Conservation (phyloP, 345 rosid genomes). For the Brassica nigra region DNA sequence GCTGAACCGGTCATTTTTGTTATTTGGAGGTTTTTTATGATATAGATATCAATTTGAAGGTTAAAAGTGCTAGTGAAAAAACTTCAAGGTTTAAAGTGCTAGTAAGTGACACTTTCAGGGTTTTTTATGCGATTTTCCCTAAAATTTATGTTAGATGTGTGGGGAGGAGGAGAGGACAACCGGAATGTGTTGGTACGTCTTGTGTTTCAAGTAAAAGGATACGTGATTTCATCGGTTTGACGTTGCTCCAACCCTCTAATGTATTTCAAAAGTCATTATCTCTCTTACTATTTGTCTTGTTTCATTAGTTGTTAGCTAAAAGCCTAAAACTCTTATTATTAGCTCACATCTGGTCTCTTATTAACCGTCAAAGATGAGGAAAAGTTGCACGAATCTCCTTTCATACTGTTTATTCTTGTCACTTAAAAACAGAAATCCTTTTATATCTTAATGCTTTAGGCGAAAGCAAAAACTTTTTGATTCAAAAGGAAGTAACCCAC, state of each 20-base stretch:
- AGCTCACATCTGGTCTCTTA: not conserved
- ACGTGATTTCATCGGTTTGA: constrained; percentile 36
- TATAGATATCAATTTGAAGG: too few species aligned
- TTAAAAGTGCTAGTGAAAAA: too few species aligned
- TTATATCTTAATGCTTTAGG: constrained; percentile 34
- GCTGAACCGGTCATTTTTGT: too few species aligned
- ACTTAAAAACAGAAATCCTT: not conserved
- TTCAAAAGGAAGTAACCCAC: constrained; percentile 34
- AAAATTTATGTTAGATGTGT: not conserved
- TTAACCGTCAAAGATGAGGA: constrained; percentile 11
- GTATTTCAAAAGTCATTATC: not conserved
- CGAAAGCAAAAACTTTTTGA: constrained; percentile 41
- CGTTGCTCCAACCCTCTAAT: constrained; percentile 23
- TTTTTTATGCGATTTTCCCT: too few species aligned
- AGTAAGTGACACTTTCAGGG: too few species aligned
- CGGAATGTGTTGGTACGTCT: constrained; percentile 35
- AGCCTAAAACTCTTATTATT: not conserved
- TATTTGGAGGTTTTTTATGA: too few species aligned
- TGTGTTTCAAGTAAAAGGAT: constrained; percentile 25
- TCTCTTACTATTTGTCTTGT: not conserved
- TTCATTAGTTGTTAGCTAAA: constrained; percentile 6
- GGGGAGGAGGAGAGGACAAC: constrained; percentile 6
- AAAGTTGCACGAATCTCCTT: constrained; percentile 9
- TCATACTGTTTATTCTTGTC: constrained; percentile 5
- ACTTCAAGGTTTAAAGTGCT: too few species aligned